A percentile compares a stretch with the other conserved stretches of the same genome.
phyloP scores from a whole-genome alignment of 2,329 filamentous ascomycete species.

The Tolypocladium amazonense region DNA sequence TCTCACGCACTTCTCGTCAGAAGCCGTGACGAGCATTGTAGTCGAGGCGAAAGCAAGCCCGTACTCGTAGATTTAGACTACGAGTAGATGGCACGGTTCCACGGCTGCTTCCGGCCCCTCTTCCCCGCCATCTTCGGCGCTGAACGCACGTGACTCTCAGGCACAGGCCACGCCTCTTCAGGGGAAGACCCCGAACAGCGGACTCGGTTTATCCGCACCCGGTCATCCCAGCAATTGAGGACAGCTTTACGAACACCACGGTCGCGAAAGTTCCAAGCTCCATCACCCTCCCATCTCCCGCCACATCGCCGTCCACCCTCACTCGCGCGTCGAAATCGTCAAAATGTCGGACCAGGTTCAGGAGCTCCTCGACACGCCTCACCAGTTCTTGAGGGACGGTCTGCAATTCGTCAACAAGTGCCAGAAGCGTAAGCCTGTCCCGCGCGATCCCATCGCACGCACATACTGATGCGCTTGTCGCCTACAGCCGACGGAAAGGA shows the following conservation, averaged over 20 bases:
- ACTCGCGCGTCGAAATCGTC: constrained; percentile 4
- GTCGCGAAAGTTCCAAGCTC: background rate
- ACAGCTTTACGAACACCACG: background rate
- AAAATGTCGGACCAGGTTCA: constrained; percentile 58
- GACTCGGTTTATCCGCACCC: background rate
- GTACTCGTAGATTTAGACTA: too few species aligned
- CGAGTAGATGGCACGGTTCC: too few species aligned
- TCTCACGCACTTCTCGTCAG: too few species aligned
- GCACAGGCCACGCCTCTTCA: background rate
- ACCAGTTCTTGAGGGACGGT: constrained; percentile 52
- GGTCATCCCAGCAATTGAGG: background rate
- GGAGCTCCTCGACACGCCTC: constrained; percentile 58
- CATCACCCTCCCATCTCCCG: background rate
- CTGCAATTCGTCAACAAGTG: constrained; percentile 52
- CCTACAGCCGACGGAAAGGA: constrained; percentile 28
- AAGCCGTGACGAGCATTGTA: too few species aligned
- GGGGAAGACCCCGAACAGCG: background rate
- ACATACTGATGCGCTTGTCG: background rate
- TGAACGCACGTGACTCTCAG: background rate
- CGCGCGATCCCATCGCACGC: constrained; percentile 1
- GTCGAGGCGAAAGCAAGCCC: too few species aligned
- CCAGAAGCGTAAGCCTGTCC: constrained; percentile 43
- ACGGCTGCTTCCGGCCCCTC: too few species aligned
- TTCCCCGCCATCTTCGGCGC: too few species aligned
- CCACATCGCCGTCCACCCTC: background rate